A percentile compares a stretch with the other conserved stretches of the same genome.
Conservation (phyloP, 176 grass and related monocot species). For the Musa troglodytarum region DNA sequence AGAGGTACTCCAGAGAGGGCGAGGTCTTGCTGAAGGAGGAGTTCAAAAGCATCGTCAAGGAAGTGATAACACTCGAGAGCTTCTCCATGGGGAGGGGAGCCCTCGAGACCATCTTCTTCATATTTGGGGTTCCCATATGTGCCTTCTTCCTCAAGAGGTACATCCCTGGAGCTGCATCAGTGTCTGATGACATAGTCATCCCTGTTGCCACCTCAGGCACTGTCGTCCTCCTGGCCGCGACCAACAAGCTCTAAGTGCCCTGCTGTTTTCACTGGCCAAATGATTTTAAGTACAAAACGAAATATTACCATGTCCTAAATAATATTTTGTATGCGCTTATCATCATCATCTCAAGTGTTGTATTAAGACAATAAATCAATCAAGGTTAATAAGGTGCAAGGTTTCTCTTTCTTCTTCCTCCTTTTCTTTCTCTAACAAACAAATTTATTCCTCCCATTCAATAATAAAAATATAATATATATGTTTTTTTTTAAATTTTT, state of each 20-base stretch:
- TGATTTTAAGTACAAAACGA: too few relatives aligned
- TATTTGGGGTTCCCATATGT: constrained; percentile 47
- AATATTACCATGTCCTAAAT: too few relatives aligned
- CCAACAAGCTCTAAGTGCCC: constrained; percentile 46
- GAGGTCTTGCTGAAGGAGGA: not conserved
- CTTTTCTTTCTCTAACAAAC: too few relatives aligned
- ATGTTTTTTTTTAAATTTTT: too few relatives aligned
- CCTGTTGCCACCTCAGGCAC: constrained; percentile 52
- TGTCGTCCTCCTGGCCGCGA: constrained; percentile 41
- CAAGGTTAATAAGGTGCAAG: too few relatives aligned
- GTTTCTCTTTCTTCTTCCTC: too few relatives aligned
- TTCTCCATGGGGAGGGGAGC: constrained; percentile 37
- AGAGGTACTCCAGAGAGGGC: not conserved
- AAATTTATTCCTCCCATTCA: too few relatives aligned
- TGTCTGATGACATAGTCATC: constrained; percentile 64
- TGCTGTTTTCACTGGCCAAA: too few relatives aligned
- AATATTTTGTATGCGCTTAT: too few relatives aligned
- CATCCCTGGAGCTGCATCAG: constrained; percentile 42
- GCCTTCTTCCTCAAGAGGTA: constrained; percentile 42
- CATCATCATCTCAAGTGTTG: too few relatives aligned
- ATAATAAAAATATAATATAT: too few relatives aligned
- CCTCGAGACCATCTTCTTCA: constrained; percentile 24
- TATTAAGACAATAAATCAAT: too few relatives aligned
- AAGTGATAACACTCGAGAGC: constrained; percentile 18
- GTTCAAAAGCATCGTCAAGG: constrained; percentile 14